Evolutionary conservation across 1,284 basidiomycete genomes (phyloP).

Genomic region (Apiotrichum veenhuisii): DNA sequence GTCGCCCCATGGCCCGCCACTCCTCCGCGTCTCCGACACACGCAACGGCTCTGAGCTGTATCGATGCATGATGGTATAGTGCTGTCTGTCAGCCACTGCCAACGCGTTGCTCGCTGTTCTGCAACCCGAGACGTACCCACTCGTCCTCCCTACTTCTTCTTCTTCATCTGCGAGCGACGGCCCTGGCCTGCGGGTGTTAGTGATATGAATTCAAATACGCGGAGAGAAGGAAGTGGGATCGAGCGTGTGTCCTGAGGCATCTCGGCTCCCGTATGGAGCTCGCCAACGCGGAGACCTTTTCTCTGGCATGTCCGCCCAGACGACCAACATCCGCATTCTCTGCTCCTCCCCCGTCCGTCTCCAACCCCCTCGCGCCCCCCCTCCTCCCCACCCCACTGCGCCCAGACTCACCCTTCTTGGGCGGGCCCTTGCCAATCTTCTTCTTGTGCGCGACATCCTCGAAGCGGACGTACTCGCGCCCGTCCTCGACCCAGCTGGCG

Average conservation of each 20-base stretch:
- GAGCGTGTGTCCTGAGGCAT: too few relatives aligned
- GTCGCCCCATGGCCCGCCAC: too few relatives aligned
- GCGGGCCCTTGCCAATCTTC: slow-evolving; percentile 38
- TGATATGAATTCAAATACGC: background rate
- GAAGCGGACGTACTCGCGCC: slow-evolving; percentile 28
- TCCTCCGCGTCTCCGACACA: too few relatives aligned
- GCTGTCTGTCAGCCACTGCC: background rate
- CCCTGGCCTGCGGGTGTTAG: slow-evolving; percentile 15
- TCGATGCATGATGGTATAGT: slow-evolving; percentile 12
- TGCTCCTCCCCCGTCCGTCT: too few relatives aligned
- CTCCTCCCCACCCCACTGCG: too few relatives aligned
- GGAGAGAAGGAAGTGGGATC: too few relatives aligned
- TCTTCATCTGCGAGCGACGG: slow-evolving; percentile 9
- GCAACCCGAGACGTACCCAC: background rate
- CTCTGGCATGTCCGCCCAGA: too few relatives aligned
- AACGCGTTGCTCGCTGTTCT: too few relatives aligned
- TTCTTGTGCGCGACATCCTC: slow-evolving; percentile 31
- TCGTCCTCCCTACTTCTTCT: slow-evolving; percentile 15
- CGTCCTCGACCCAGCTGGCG: slow-evolving; percentile 39
- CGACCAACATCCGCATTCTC: too few relatives aligned
- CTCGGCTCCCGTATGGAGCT: too few relatives aligned
- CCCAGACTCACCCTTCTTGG: slow-evolving; percentile 46
- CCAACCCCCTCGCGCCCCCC: too few relatives aligned
- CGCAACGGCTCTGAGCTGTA: slow-evolving; percentile 3
- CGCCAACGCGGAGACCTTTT: too few relatives aligned